Base-by-base conservation (phyloP, 1,139 yeast genomes). In the Candida freyschussii region DNA sequence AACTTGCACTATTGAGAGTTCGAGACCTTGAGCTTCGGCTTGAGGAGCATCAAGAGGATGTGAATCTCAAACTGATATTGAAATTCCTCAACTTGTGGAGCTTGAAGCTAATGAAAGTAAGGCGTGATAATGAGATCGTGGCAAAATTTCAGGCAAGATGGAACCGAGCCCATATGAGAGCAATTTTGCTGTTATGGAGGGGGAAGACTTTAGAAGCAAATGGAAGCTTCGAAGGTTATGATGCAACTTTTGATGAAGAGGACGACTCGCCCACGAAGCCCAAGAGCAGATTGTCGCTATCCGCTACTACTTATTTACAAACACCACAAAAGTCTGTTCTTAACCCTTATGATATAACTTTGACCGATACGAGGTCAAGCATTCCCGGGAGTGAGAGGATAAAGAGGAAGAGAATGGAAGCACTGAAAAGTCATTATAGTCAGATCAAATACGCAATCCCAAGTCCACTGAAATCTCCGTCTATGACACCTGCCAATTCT, bases 151-250 rank as follows among this genome's bases (percentile, higher is more conserved):
- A 53, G 27, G 44, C 40, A 15, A 48, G 67, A 28, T 60, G 66
- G 66, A 48, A 53, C 32, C 47, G 66, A 28, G 65, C 65, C 2
- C 54, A 45, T 14, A 34, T 58, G 18, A 43, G 65, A 32, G 65
- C 62, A 0, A 35, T 60, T 3, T 26, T 62, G 13, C 27, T 45
- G 5, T 36, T 61, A 17, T 62, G 67, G 66, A 52, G 47, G 24
- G 51, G 48, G 7, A 50, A 53, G 37, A 27, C 41, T 2, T 10
- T 25, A 33, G 39, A 36, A n/a, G 29, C n/a, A n/a, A 13, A 21
- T 21, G 12, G n/a, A 7, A 21, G 24, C 13, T 21, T 21, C 13
- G 24, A 6, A 10, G n/a, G 12, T 18, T 26, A 22, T 18, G 22
- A 17, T 7, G 17, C 17, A 12, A 16, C 6, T 6, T 22, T 16